These are phyloP conservation scores for Metschnikowia dekortorum DNA, from an alignment of 805 yeast species.

Conservation along the genomic window DNA sequence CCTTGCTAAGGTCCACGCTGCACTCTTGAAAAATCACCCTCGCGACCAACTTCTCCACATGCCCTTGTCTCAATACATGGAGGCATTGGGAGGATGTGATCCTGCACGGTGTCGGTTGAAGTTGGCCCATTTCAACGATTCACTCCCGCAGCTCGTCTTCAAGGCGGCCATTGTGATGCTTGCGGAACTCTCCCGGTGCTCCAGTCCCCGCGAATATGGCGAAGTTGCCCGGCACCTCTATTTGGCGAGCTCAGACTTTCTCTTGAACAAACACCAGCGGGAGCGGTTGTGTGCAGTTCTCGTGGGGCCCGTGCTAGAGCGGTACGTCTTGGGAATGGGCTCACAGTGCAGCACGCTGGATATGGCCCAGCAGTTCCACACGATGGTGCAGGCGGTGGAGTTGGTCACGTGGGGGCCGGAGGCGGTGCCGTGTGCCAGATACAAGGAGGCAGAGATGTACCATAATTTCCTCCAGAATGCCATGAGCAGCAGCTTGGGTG, in stretches of 20 bases:
- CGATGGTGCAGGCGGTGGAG: background rate
- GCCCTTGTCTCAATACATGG: background rate
- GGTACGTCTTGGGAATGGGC: constrained; percentile 1
- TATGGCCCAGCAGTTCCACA: background rate
- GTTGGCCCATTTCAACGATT: constrained; percentile 19
- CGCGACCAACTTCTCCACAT: background rate
- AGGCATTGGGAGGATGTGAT: background rate
- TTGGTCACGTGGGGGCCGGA: constrained; percentile 9
- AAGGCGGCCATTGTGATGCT: constrained; percentile 19
- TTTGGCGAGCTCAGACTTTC: constrained; percentile 26
- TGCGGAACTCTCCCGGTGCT: background rate
- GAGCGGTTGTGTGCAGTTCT: constrained; percentile 12
- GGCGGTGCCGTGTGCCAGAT: constrained; percentile 3
- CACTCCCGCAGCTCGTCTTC: constrained; percentile 13
- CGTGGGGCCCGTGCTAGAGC: constrained; percentile 16
- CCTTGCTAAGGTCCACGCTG: background rate
- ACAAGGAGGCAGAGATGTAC: constrained; percentile 19
- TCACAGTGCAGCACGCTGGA: background rate
- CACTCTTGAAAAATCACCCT: background rate
- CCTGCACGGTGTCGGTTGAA: constrained; percentile 17
- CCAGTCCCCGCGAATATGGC: background rate
- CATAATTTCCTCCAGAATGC: constrained; percentile 14
- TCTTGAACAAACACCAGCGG: constrained; percentile 19
- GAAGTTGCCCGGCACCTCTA: constrained; percentile 13
- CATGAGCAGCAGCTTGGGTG: background rate